phyloP scores from a whole-genome alignment of 805 yeast genomes.

The Lipomyces orientalis region DNA sequence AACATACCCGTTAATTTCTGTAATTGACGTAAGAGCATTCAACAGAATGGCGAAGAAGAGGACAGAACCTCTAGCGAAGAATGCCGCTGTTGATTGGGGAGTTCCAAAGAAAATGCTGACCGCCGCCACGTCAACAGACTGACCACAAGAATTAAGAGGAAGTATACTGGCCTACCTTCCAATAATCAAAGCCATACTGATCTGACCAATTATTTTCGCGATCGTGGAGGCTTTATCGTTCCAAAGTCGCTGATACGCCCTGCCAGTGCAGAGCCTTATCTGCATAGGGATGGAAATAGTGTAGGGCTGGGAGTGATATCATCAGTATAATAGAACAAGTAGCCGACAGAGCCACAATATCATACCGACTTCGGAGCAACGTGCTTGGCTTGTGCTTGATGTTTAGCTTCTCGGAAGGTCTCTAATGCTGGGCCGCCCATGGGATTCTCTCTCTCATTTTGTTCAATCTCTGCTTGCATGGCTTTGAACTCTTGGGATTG shows the following conservation, averaged over 20 bases:
- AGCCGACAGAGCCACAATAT: not conserved
- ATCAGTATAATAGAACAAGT: not conserved
- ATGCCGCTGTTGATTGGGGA: constrained; percentile 52
- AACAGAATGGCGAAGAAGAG: constrained; percentile 52
- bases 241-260: constrained; percentile 7
- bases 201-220: not conserved
- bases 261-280: constrained; percentile 1
- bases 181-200: constrained; percentile 3
- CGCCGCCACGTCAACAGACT: not conserved
- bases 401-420: not conserved
- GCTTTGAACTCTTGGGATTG: constrained; percentile 51
- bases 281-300: constrained; percentile 5
- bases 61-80: constrained; percentile 66
- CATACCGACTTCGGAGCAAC: constrained; percentile 3
- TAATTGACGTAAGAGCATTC: constrained; percentile 52
- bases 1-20: constrained; percentile 46
- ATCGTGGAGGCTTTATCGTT: constrained; percentile 1
- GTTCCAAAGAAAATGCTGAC: constrained; percentile 1
- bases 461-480: constrained; percentile 54
- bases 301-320: constrained; percentile 8
- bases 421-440: not conserved
- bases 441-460: constrained; percentile 21
- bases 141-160: not conserved
- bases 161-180: not conserved
- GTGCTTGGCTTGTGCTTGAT: constrained; percentile 2